These are phyloP conservation scores for Mucuna pruriens DNA, from an alignment of 306 rosid genomes.

Conservation along the genomic window DNA sequence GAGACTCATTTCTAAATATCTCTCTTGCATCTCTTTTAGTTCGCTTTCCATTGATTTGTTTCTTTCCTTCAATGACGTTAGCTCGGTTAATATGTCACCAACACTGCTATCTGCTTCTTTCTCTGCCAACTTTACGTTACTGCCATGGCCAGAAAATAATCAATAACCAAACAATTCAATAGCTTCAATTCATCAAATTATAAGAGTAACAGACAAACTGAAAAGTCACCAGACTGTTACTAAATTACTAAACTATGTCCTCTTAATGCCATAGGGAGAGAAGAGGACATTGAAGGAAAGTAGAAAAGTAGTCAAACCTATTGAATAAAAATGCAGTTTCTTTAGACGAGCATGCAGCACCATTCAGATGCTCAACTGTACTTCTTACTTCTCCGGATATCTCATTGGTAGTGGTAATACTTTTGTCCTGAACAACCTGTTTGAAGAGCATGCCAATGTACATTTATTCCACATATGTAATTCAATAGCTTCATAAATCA, in stretches of 20 bases:
- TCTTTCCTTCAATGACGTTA: constrained; percentile 62
- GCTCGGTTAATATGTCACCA: constrained; percentile 49
- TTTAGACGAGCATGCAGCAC: background rate
- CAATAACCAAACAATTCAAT: constrained; percentile 7
- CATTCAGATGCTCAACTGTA: constrained; percentile 20
- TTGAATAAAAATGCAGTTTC: constrained; percentile 23
- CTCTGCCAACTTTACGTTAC: constrained; percentile 39
- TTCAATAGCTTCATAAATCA: constrained; percentile 24
- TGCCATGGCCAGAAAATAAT: constrained; percentile 37
- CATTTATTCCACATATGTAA: background rate
- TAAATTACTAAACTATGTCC: background rate
- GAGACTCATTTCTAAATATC: constrained; percentile 98
- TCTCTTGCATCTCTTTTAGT: constrained; percentile 96
- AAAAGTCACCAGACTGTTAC: background rate
- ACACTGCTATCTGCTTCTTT: constrained; percentile 38
- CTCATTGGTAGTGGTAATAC: constrained; percentile 39
- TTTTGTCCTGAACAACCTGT: constrained; percentile 52
- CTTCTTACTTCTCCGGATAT: constrained; percentile 30
- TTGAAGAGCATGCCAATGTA: constrained; percentile 30
- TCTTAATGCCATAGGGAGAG: background rate
- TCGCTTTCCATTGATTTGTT: constrained; percentile 86
- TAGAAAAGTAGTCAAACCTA: constrained; percentile 42
- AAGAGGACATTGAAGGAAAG: background rate
- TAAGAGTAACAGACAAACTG: background rate
- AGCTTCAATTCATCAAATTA: constrained; percentile 5